phyloP scores from a whole-genome alignment of 139 green algal genomes.

The Picochlorum sp. region DNA sequence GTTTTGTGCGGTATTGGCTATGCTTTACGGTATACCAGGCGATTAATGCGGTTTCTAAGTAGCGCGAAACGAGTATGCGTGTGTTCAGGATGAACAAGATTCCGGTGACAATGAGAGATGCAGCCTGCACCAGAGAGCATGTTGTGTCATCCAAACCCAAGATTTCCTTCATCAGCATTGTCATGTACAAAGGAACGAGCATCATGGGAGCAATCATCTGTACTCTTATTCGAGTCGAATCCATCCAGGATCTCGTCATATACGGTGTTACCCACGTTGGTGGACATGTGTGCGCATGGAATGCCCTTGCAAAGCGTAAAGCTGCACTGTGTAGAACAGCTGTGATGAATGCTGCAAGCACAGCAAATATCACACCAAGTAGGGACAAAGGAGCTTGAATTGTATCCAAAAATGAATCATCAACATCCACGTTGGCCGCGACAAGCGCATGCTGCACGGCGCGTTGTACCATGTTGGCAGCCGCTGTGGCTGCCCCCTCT shows the following conservation, averaged over 20 bases:
- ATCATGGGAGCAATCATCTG: constrained; percentile 15
- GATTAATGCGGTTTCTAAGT: constrained; percentile 18
- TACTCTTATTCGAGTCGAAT: background rate
- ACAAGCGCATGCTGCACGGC: background rate
- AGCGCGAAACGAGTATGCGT: constrained; percentile 17
- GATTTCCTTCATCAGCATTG: background rate
- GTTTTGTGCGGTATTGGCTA: background rate
- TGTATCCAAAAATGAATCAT: background rate
- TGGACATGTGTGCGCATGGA: constrained; percentile 2
- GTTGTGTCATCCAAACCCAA: background rate
- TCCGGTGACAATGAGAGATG: background rate
- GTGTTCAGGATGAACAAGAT: background rate
- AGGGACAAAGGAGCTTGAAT: constrained; percentile 2
- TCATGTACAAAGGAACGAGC: constrained; percentile 2
- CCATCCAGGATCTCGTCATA: background rate
- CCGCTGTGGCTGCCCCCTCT: background rate
- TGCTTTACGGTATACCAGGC: constrained; percentile 29
- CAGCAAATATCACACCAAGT: constrained; percentile 4
- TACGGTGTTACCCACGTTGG: constrained; percentile 7
- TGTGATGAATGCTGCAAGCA: constrained; percentile 6
- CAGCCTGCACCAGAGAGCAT: background rate
- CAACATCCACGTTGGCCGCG: background rate
- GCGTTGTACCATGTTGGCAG: background rate
- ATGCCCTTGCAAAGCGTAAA: constrained; percentile 16
- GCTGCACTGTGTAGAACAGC: constrained; percentile 13